Evolutionary conservation across 805 yeast species (phyloP), one percentile per base, ranked within the genome.

Genomic region (Scheffersomyces amazonensis): DNA sequence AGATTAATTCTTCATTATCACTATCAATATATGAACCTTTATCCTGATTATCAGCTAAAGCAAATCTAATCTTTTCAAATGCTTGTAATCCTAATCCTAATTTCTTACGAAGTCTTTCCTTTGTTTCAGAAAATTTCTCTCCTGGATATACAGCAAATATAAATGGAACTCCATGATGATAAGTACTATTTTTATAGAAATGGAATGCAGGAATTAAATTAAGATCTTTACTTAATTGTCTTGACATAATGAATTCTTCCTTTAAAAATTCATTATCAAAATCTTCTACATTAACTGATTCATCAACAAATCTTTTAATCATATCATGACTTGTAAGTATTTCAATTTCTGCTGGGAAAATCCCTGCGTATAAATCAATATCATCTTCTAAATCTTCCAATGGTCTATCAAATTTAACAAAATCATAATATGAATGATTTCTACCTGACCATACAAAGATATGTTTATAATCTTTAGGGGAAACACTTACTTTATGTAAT

Each of bases 91-190:
- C 88, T 39, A 87, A 62, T 0, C 96, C 96, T 44, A 90, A 63
- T 36, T 75, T 74, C 44, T 69, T 71, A 53, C 83, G 83, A 44
- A 93, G 65, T 44, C 98, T 75, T 13, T 64, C 70, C 49, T 73
- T 80, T 2, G 95, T 83, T 10, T 75, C 80, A 2, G 59, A 54
- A 32, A 86, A 76, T 32, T 64, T 61, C 57, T 93, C 99, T 11
- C 71, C 78, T 7, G 86, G 81, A 34, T 77, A 70, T 5, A 86
- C 60, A n/a, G 78, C 75, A 55, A 90, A 87, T 8, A 85, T 64
- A 55, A 90, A 90, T 3, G 97, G 95, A 34, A 83, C 70, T n/a
- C 96, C 90, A 58, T 90, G 98, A 16, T 75, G 68, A 44, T 69
- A 69, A 31, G 69, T 73, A 18, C 82, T 69, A 29, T 81, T 85